A percentile compares a stretch with the other conserved stretches of the same genome.
These are phyloP conservation scores for Citrus sp. DNA, from an alignment of 345 rosid genomes.

Conservation along the genomic window DNA sequence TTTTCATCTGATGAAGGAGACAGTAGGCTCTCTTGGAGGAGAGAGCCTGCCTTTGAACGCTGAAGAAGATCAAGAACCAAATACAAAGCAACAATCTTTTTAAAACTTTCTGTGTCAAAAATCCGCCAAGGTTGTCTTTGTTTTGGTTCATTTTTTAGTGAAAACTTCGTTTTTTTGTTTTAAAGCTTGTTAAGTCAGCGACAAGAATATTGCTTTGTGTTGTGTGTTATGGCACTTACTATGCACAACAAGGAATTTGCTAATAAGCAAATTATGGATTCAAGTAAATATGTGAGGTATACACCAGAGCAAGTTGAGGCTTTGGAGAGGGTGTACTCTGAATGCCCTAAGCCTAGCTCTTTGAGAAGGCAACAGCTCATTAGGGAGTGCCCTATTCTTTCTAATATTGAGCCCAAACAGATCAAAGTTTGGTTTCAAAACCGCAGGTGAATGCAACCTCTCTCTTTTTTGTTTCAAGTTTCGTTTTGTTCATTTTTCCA, in stretches of 20 bases:
- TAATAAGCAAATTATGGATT: constrained; percentile 44
- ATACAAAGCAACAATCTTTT: neutral
- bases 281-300: constrained; percentile 65
- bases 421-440: constrained; percentile 78
- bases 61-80: constrained; percentile 30
- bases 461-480: neutral
- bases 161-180: neutral
- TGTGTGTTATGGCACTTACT: constrained; percentile 34
- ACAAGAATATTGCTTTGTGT: neutral
- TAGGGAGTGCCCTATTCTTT: constrained; percentile 65
- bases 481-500: neutral
- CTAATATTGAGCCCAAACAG: constrained; percentile 65
- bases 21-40: constrained; percentile 56
- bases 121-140: neutral
- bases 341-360: constrained; percentile 82
- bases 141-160: neutral
- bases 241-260: constrained; percentile 31
- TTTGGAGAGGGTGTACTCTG: constrained; percentile 67
- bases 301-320: constrained; percentile 83
- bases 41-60: constrained; percentile 48
- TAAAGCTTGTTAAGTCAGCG: neutral
- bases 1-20: constrained; percentile 37
- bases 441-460: constrained; percentile 37
- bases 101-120: neutral
- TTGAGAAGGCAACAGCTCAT: constrained; percentile 70